Conservation (phyloP, 2,329 filamentous ascomycete species). For the Alternaria sp. region DNA sequence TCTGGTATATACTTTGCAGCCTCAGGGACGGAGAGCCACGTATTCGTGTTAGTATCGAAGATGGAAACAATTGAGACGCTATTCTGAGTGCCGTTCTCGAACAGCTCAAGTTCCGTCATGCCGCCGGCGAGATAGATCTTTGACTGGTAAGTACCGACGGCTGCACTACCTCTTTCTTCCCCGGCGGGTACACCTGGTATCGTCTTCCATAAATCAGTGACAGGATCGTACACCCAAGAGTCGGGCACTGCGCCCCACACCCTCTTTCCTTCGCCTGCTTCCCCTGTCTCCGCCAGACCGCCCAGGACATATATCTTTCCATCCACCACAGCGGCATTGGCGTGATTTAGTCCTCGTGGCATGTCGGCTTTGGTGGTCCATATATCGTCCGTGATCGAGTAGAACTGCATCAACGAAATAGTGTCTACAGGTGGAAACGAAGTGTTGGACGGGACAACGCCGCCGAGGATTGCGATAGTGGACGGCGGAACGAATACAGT, state of each 20-base stretch:
- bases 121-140: constrained; percentile 37
- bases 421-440: constrained; percentile 17
- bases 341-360: constrained; percentile 35
- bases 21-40: constrained; percentile 20
- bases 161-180: constrained; percentile 30
- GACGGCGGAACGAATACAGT: constrained; percentile 30
- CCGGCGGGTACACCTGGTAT: constrained; percentile 11
- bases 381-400: constrained; percentile 24
- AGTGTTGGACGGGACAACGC: constrained; percentile 23
- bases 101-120: constrained; percentile 19
- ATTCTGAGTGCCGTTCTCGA: constrained; percentile 9
- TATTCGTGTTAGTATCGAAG: constrained; percentile 20
- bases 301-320: constrained; percentile 38
- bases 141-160: constrained; percentile 24
- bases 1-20: constrained; percentile 29
- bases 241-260: constrained; percentile 22
- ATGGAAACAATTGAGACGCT: constrained; percentile 25
- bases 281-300: constrained; percentile 22
- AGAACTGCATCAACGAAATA: constrained; percentile 30
- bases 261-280: background rate
- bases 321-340: constrained; percentile 30
- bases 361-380: constrained; percentile 28
- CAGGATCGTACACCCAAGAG: constrained; percentile 28
- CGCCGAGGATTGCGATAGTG: constrained; percentile 34
- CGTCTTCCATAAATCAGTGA: constrained; percentile 15